Base-by-base conservation (phyloP, 148 eudicot genomes). In the Spergularia marina region DNA sequence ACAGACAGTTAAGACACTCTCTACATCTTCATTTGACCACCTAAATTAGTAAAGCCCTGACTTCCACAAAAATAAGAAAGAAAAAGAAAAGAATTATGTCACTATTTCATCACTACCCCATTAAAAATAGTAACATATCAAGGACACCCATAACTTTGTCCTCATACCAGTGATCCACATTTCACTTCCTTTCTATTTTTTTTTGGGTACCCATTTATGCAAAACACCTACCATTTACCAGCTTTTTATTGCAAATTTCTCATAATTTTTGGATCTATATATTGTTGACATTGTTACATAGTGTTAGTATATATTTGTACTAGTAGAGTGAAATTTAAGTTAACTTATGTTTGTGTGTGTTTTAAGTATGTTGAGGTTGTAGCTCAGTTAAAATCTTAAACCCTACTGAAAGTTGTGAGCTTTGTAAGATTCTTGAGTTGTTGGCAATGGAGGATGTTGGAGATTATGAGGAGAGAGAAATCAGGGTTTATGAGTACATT, bases 401-500 rank as follows among this genome's bases (percentile, higher is more conserved):
- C 30, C 57, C 62, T 30, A 39, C 9, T 25, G 4, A 49, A 44
- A 40, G 20, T 78, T 41, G 25, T 34, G 59, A 56, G 17, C 4
- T 63, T 72, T 65, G 21, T 74, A 59, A 52, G 54, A 53, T 20
- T 60, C 2, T 52, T 70, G 39, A 71, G 53, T 30, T 74, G 36
- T 57, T 36, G 49, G 55, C 34, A 70, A 85, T 85, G 86, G 88
- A 76, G 62, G 76, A 79, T 60, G 79, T 75, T 57, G 80, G 57
- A 39, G 84, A 83, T 63, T 75, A 63, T 75, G 78, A 51, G 7
- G 83, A 69, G 11, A 71, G 82, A 49, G 81, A 82, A 51, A 73
- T 68, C 40, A 64, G 77, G 75, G 82, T 78, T 51, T 84, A 78
- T 84, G 82, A 80, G 67, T 82, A 77, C 56, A 71, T 88, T 5